Base-by-base conservation (phyloP, 1,284 basidiomycete species). In the Exobasidium cylindrosporum region DNA sequence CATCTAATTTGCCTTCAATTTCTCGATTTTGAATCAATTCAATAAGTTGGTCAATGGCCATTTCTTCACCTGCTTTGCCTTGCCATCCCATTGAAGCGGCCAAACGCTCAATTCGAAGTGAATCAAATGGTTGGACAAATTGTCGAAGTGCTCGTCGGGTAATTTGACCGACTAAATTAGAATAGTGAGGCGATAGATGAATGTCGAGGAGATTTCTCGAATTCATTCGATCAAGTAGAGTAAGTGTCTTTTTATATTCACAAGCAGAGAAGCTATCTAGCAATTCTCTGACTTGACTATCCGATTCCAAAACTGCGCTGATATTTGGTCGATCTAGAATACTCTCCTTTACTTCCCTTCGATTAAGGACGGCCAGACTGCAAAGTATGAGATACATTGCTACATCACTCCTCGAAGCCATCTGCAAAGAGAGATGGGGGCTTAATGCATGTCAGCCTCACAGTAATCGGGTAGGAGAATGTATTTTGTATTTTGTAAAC, bases 91-190 rank as follows among this genome's bases (percentile, higher is more conserved):
- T 93, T 2, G 90, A 89, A 1, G 81, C 80, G 44, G 87, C 87
- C 88, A 94, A 90, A 31, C 89, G 84, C 45, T 87, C 85, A 26
- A 95, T 85, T 67, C 86, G 85, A 76, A 94, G 89, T 17, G 88
- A 86, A 46, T 88, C 82, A 77, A 92, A 94, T 0, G 92, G 91
- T 67, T 87, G 85, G 83, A 93, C 90, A 81, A 92, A 93, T 28
- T 76, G 70, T 30, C 65, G 62, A 1, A 79, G 56, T 1, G 71
- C 66, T 60, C 86, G 87, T 65, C 87, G 85, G 21, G 85, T 86
- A 75, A 92, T 87, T 49, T 50, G 21, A 14, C 58, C 31, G 21
- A 40, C 66, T 23, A 76, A 56, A 7, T 84, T 82, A 64, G 83
- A 84, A 11, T 67, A 50, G 84, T 86, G 53, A 89, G 81, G 26